Base-by-base conservation (phyloP, 768 basidiomycete species). In the Panus rudis region DNA sequence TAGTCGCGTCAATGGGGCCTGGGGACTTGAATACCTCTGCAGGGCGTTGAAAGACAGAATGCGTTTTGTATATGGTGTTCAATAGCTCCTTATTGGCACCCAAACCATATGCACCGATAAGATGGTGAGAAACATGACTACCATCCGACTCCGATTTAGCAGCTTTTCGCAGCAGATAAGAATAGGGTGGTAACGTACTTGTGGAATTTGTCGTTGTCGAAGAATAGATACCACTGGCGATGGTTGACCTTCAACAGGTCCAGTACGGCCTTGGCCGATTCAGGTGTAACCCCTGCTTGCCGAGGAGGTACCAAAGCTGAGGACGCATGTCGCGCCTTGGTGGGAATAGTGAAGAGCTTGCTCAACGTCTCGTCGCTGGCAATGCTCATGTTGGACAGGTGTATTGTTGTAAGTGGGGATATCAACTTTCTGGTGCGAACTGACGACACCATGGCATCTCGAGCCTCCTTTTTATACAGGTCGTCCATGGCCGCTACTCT, bases 91-190 rank as follows among this genome's bases (percentile, higher is more conserved):
- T 59, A 11, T 67, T 61, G 0, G 73, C 82, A 2, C 84, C 84
- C 10, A 87, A 57, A 1, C 68, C 67, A 66, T 77, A 86, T 2
- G 78, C 68, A 5, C 79, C 76, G 20, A 81, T 54, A 13, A 73
- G 49, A 25, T 73, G 76, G 51, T 84, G 80, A 4, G 73, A 62
- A 30, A 72, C 61, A 63, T 85, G 82, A 44, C 75, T 76, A 16
- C n/a, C 19, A n/a, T n/a, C n/a, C n/a, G 16, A n/a, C n/a, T n/a
- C n/a, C 7, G 10, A 6, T 14, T 35, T 7, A 35, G 33, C 33
- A n/a, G 21, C 16, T 14, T 8, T 20, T n/a, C n/a, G n/a, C n/a
- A 20, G 21, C n/a, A 8, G 33, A 35, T 35, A 7, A 35, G 6
- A 7, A 17, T 17, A 35, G 6, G 16, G 6, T 16, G 8, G n/a